Conservation (phyloP, 768 basidiomycete species). For the Pleurotus djamor region DNA sequence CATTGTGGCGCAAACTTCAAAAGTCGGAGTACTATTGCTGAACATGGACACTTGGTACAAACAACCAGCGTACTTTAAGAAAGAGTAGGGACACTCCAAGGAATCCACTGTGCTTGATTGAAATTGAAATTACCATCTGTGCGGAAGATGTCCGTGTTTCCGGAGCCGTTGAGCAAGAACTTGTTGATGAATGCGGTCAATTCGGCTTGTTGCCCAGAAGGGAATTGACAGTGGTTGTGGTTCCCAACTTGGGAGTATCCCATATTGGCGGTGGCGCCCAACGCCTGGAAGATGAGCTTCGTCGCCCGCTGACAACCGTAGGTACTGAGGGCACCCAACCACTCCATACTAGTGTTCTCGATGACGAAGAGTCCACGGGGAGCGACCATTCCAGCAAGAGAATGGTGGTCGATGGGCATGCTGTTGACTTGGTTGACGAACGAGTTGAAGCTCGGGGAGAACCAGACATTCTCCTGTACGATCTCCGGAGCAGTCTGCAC, state of each 20-base stretch:
- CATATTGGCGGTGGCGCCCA: constrained; percentile 43
- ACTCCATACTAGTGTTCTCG: constrained; percentile 54
- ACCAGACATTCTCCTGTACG: constrained; percentile 62
- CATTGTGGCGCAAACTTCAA: no score
- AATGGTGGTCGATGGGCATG: constrained; percentile 61
- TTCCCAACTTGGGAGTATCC: constrained; percentile 54
- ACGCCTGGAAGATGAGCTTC: constrained; percentile 46
- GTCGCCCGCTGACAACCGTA: constrained; percentile 53
- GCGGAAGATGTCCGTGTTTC: constrained; percentile 43
- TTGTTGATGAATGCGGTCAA: constrained; percentile 55
- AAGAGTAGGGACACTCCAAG: constrained; percentile 47
- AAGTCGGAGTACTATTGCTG: no score
- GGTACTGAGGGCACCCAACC: constrained; percentile 49
- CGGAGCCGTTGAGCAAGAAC: constrained; percentile 46
- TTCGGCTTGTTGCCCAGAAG: constrained; percentile 37
- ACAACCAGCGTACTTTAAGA: constrained; percentile 16
- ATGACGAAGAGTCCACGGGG: constrained; percentile 52
- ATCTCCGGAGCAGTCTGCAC: constrained; percentile 59
- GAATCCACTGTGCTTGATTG: constrained; percentile 39
- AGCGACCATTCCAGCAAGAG: constrained; percentile 52
- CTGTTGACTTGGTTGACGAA: constrained; percentile 40
- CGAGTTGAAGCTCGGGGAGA: constrained; percentile 45
- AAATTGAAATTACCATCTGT: constrained; percentile 42
- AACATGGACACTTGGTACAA: no score
- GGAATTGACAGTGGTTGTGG: constrained; percentile 56